phyloP scores from a whole-genome alignment of 768 basidiomycete species.

The Calocera cornea region DNA sequence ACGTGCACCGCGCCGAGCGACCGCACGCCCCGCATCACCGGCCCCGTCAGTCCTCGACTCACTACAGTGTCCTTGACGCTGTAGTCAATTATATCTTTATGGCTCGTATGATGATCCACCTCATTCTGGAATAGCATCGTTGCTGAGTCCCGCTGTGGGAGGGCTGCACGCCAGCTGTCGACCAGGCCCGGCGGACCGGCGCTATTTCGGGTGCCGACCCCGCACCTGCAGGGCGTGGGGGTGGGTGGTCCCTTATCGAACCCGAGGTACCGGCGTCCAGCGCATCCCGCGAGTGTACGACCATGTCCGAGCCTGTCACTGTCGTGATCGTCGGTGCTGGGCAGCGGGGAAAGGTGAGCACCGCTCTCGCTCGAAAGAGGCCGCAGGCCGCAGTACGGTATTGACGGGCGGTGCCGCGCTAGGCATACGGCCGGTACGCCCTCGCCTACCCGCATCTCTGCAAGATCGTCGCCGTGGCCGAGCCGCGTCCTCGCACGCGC shows the following conservation, averaged over 20 bases:
- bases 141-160: too few relatives aligned
- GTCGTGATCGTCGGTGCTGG: slow-evolving; percentile 73
- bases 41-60: too few relatives aligned
- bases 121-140: too few relatives aligned
- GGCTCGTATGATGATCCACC: too few relatives aligned
- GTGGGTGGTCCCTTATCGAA: background rate
- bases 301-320: slow-evolving; percentile 36
- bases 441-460: slow-evolving; percentile 44
- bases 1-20: background rate
- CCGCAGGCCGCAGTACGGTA: background rate
- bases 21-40: too few relatives aligned
- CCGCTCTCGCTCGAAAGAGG: background rate
- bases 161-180: background rate
- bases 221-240: too few relatives aligned
- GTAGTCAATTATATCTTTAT: too few relatives aligned
- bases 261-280: background rate
- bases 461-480: slow-evolving; percentile 74
- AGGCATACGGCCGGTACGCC: slow-evolving; percentile 57
- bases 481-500: slow-evolving; percentile 59
- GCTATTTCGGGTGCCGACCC: background rate
- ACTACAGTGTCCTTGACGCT: too few relatives aligned
- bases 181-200: background rate
- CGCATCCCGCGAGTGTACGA: background rate
- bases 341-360: slow-evolving; percentile 56
- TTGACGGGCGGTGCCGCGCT: background rate